Percentiles rank a stretch among this genome's conserved stretches.
Evolutionary conservation across 1,284 basidiomycete genomes (phyloP).

Genomic region (Kalmanozyma brasiliensis): DNA sequence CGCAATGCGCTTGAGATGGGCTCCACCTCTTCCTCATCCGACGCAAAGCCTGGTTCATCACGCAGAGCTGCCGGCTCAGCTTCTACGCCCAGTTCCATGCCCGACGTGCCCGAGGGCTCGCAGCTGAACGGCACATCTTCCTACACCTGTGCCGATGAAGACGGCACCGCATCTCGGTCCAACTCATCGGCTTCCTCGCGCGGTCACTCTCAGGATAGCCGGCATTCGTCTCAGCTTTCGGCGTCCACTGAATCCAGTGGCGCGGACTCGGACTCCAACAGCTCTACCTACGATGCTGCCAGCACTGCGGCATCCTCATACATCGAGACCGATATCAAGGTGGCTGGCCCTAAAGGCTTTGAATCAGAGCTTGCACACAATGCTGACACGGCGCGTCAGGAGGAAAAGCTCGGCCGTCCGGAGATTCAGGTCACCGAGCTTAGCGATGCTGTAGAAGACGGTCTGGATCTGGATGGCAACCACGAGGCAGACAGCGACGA

Average conservation of each 20-base stretch:
- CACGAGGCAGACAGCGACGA: slow-evolving; percentile 19
- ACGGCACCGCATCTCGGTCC: slow-evolving; percentile 17
- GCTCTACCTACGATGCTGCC: slow-evolving; percentile 16
- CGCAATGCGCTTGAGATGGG: slow-evolving; percentile 49
- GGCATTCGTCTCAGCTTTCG: slow-evolving; percentile 36
- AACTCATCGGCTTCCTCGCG: slow-evolving; percentile 25
- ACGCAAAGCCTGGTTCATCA: slow-evolving; percentile 15
- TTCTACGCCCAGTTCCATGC: slow-evolving; percentile 36
- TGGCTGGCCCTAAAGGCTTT: slow-evolving; percentile 35
- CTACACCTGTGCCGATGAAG: slow-evolving; percentile 7
- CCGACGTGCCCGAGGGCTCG: slow-evolving; percentile 33
- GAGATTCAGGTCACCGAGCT: slow-evolving; percentile 50
- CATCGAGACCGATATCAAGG: slow-evolving; percentile 34
- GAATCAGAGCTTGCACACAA: slow-evolving; percentile 35
- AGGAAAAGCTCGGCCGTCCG: slow-evolving; percentile 53
- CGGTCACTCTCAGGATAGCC: slow-evolving; percentile 37
- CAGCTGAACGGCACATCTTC: slow-evolving; percentile 3
- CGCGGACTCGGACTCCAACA: slow-evolving; percentile 27
- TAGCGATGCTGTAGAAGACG: slow-evolving; percentile 32
- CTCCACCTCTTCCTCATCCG: slow-evolving; percentile 27
- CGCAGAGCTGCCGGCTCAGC: slow-evolving; percentile 21
- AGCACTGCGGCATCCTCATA: slow-evolving; percentile 44
- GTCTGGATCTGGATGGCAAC: slow-evolving; percentile 36
- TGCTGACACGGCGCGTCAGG: slow-evolving; percentile 29
- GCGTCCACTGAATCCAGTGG: slow-evolving; percentile 23